Base-by-base conservation (phyloP, 1,284 basidiomycete genomes). In the Apiotrichum brassicae region DNA sequence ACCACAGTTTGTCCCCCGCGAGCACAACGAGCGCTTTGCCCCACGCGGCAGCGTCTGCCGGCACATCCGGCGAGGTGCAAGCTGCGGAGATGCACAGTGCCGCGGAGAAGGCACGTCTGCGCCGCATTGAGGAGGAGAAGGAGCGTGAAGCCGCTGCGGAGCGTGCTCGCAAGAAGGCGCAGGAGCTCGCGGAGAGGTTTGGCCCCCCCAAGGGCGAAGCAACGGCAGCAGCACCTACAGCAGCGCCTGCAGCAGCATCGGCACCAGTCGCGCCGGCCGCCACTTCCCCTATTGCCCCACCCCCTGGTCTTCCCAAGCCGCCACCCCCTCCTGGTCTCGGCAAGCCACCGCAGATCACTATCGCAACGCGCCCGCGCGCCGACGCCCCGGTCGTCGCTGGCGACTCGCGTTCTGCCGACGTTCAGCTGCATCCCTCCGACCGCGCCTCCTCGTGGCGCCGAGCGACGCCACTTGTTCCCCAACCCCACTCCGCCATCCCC, bases 61-160 rank as follows among this genome's bases (percentile, higher is more conserved):
- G 25, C 16, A 34, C 36, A n/a, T 6, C 35, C 6, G 61, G 50
- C 47, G 83, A 83, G 55, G 77, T 79, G 9, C 82, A 86, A 58
- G 87, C 87, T 60, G 82, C 83, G 36, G 80, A 88, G 42, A 94
- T 97, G 91, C 88, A 91, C 56, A 81, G 76, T 48, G 89, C 89
- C 4, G 92, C 91, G 3, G 90, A 89, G 60, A 81, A 90, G 44
- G 92, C 92, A 1, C 84, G 83, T 44, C 59, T 72, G 48, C 57
- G 76, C 20, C 57, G 90, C 41, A 81, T 89, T 64, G 81, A 86
- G 41, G 92, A 94, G 62, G 92, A 97, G 66, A 83, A 83, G 54
- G 86, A 90, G 59, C 78, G 91, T 13, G 83, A 87, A 64, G 84
- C 82, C 33, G 85, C 87, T 58, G 82, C 82, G 53, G 90, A 93